Evolutionary conservation across 257 asterid genomes (phyloP).

Genomic region (Solanum sejunctum): DNA sequence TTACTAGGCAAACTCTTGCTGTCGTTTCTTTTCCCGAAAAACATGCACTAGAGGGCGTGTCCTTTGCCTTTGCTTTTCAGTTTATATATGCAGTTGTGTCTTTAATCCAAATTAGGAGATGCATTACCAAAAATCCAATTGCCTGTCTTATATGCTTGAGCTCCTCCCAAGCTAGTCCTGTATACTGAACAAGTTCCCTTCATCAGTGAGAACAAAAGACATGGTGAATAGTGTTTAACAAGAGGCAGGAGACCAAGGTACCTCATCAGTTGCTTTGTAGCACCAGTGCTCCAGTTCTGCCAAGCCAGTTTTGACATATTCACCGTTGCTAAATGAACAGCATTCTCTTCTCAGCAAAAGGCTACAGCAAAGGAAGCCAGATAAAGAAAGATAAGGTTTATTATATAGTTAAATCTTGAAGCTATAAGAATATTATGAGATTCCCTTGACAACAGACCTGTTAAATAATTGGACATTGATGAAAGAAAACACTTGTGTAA

Average conservation of each 20-base stretch:
- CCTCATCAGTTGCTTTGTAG: constrained; percentile 98
- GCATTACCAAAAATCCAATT: constrained; percentile 90
- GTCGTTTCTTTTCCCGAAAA: not conserved
- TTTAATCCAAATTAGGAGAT: not conserved
- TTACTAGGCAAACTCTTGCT: not conserved
- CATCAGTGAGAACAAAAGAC: constrained; percentile 3
- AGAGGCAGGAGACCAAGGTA: constrained; percentile 8
- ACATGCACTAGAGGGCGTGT: not conserved
- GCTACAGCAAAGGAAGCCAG: constrained; percentile 25
- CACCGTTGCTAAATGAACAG: constrained; percentile 98
- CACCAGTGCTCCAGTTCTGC: constrained; percentile 99
- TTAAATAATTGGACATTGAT: constrained; percentile 92
- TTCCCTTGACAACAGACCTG: constrained; percentile 40
- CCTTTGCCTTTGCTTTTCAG: not conserved
- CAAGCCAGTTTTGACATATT: constrained; percentile 95
- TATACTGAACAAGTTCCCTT: constrained; percentile 49
- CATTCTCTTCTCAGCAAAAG: constrained; percentile 96
- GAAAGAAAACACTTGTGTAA: constrained; percentile 90
- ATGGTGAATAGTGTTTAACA: not conserved
- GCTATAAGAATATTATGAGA: not conserved
- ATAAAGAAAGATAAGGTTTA: not conserved
- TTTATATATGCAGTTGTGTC: not conserved
- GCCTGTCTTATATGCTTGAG: constrained; percentile 98
- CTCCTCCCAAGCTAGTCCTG: constrained; percentile 99
- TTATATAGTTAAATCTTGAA: not conserved